phyloP scores from a whole-genome alignment of 2,329 filamentous ascomycete genomes.

The Paecilomyces sp. region DNA sequence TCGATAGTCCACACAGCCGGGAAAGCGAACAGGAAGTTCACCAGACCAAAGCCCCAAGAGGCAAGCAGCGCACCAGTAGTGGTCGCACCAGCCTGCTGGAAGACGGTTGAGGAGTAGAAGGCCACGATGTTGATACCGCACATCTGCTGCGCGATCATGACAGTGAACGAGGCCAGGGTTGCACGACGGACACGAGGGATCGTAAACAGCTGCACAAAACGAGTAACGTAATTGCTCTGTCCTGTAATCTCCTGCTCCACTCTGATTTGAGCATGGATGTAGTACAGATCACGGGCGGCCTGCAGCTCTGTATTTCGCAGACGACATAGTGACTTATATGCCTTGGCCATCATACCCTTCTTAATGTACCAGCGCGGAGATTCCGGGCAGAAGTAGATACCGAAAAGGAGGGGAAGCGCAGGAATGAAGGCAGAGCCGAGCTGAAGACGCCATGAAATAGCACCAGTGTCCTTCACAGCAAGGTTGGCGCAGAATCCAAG shows the following conservation, averaged over 20 bases:
- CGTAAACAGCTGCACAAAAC: conserved; percentile 49
- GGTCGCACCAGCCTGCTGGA: conserved; percentile 48
- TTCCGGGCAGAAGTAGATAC: conserved; percentile 57
- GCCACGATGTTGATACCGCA: conserved; percentile 68
- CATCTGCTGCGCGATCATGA: conserved; percentile 75
- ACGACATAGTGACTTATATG: conserved; percentile 51
- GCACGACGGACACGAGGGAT: conserved; percentile 49
- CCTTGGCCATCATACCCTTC: conserved; percentile 55
- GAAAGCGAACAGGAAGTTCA: conserved; percentile 61
- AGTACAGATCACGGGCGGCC: conserved; percentile 57
- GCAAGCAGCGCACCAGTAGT: conserved; percentile 52
- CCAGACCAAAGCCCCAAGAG: conserved; percentile 58
- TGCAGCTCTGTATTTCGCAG: conserved; percentile 54
- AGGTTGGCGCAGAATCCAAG: conserved; percentile 61
- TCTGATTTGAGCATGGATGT: conserved; percentile 48
- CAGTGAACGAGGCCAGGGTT: conserved; percentile 66
- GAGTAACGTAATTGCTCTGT: conserved; percentile 51
- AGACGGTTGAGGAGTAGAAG: conserved; percentile 62
- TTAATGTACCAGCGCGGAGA: conserved; percentile 63
- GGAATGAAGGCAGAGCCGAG: conserved; percentile 60
- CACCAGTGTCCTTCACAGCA: conserved; percentile 53
- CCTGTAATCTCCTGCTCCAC: conserved; percentile 37
- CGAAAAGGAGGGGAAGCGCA: conserved; percentile 52
- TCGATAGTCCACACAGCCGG: conserved; percentile 61
- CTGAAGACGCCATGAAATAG: conserved; percentile 57